These are phyloP conservation scores for Mortierella sp. DNA, from an alignment of 371 early-diverging fungal genomes.

Conservation along the genomic window DNA sequence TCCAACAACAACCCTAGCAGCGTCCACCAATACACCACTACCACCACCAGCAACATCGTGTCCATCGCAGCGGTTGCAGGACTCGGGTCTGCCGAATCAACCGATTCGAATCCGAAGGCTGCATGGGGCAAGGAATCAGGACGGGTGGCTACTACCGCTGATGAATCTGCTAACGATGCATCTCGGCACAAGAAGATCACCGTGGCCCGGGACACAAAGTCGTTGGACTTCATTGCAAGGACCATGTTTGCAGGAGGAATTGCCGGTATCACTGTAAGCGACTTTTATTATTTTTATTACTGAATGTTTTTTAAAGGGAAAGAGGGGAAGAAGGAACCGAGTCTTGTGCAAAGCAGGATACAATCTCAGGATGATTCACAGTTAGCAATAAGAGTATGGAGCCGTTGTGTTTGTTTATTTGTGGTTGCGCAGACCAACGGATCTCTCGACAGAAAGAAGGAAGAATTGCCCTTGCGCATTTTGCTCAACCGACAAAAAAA, in stretches of 20 bases:
- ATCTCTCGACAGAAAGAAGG: neutral
- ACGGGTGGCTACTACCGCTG: neutral
- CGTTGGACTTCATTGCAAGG: constrained; percentile 39
- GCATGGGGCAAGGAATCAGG: constrained; percentile 19
- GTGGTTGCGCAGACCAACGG: constrained; percentile 7
- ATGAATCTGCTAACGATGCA: neutral
- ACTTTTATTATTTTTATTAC: neutral
- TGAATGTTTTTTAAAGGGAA: neutral
- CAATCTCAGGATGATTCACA: neutral
- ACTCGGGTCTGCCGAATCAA: neutral
- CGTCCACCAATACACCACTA: neutral
- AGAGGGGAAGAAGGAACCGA: neutral
- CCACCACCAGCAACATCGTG: constrained; percentile 6
- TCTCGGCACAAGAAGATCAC: neutral
- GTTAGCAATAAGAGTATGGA: neutral
- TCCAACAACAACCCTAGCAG: constrained; percentile 13
- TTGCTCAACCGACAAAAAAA: neutral
- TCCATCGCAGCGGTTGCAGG: neutral
- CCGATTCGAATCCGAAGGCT: neutral
- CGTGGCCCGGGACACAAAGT: constrained; percentile 24
- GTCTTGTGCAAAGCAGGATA: neutral
- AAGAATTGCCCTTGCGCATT: neutral
- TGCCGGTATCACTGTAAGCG: constrained; percentile 50
- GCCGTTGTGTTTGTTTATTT: neutral
- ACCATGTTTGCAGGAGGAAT: constrained; percentile 56